phyloP scores from a whole-genome alignment of 768 basidiomycete genomes.

The Gymnopilus junonius region DNA sequence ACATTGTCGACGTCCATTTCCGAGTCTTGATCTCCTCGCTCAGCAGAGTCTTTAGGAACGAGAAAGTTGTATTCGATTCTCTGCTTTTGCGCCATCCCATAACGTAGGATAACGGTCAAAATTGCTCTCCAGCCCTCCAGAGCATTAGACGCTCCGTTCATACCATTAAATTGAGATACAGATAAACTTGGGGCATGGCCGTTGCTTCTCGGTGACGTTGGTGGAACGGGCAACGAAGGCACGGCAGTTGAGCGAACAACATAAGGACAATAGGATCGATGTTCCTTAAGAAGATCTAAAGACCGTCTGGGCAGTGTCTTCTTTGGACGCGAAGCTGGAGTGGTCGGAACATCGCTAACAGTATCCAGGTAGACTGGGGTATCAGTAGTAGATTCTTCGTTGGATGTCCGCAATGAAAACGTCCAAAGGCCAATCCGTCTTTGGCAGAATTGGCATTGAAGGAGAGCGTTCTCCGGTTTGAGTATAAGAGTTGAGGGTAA shows the following conservation, averaged over 20 bases:
- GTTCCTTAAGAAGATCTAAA: constrained; percentile 80
- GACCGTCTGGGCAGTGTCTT: constrained; percentile 45
- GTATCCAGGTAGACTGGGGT: background rate
- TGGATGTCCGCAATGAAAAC: constrained; percentile 45
- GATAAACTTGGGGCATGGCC: constrained; percentile 34
- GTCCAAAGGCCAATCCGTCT: constrained; percentile 83
- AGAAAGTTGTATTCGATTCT: constrained; percentile 37
- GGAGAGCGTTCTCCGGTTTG: constrained; percentile 53
- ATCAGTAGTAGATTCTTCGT: constrained; percentile 9
- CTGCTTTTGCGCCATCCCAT: constrained; percentile 65
- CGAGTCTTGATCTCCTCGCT: constrained; percentile 16
- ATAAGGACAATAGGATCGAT: constrained; percentile 87
- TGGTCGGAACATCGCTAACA: constrained; percentile 14
- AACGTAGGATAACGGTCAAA: constrained; percentile 66
- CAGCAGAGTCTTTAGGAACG: constrained; percentile 16
- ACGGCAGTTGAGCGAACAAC: constrained; percentile 70
- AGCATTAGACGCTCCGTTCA: constrained; percentile 26
- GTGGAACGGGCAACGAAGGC: constrained; percentile 54
- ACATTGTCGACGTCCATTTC: constrained; percentile 54
- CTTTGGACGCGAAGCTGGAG: constrained; percentile 27
- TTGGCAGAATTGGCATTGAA: constrained; percentile 74
- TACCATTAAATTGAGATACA: constrained; percentile 33
- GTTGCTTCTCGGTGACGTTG: constrained; percentile 24
- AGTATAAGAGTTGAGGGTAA: constrained; percentile 28
- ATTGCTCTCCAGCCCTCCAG: constrained; percentile 85